These are phyloP conservation scores for Amesomyces nigricolor DNA, from an alignment of 2,329 filamentous ascomycete genomes.

Conservation along the genomic window DNA sequence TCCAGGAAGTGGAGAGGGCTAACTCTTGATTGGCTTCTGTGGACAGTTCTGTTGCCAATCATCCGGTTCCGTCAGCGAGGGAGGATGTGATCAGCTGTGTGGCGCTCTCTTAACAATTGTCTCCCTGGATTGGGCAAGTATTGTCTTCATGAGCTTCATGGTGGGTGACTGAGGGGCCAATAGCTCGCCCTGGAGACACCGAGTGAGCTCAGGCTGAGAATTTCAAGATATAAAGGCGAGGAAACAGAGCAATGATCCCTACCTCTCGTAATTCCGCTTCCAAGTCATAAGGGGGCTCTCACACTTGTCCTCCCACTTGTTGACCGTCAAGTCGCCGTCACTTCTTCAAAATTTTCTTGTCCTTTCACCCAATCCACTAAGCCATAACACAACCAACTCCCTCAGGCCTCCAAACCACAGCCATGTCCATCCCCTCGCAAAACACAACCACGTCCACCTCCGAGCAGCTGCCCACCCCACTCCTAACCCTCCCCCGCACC, in stretches of 20 bases:
- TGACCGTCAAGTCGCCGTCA: too few relatives aligned
- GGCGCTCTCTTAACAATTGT: constrained; percentile 7
- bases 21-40: background rate
- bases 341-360: background rate
- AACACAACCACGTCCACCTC: background rate
- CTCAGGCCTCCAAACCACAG: background rate
- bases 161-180: too few relatives aligned
- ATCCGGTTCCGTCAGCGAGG: background rate
- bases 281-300: too few relatives aligned
- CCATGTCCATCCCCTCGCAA: too few relatives aligned
- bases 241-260: too few relatives aligned
- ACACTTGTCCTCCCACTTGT: too few relatives aligned
- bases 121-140: background rate
- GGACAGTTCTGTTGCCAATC: background rate
- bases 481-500: constrained; percentile 30
- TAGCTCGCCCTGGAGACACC: too few relatives aligned
- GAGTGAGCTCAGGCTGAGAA: too few relatives aligned
- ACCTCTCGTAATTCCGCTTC: too few relatives aligned
- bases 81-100: background rate
- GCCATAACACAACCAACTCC: background rate
- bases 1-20: too few relatives aligned
- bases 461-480: constrained; percentile 11
- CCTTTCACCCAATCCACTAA: background rate
- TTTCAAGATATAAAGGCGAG: too few relatives aligned
- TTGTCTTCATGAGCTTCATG: background rate